Evolutionary conservation across 345 rosid species (phyloP), one percentile per base, ranked within the genome.

Genomic region (Corchorus olitorius): DNA sequence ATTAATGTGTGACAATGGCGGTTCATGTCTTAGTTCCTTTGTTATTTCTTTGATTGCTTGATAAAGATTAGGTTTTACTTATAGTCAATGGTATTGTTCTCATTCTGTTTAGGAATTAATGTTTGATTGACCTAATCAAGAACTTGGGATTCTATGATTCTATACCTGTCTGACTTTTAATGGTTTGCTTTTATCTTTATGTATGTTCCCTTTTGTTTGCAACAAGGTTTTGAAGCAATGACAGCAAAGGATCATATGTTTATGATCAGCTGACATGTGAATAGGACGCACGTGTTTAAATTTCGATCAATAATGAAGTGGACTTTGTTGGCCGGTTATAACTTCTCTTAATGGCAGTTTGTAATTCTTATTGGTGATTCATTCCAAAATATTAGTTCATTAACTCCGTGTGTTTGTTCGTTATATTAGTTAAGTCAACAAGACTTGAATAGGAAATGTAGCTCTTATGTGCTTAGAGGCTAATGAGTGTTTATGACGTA

Each of bases 41-140:
- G 27, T 66, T 39, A 22, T 41, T 52, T 37, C 60, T 62, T 33
- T 14, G 33, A 27, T 49, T 63, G 16, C 17, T 50, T 48, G 35
- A 34, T 2, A 45, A 12, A 19, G 62, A 16, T 70, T 4, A 10
- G 37, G 43, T 50, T 33, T 50, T 50, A 2, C 27, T 50, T 69
- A 20, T 55, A 15, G 4, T 50, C 45, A 33, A 4, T 33, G 45
- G 19, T 49, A 33, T 20, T 49, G 20, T 49, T 68, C 58, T 15
- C 39, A 27, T 22, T 49, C 14, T 49, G 58, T 15, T 15, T n/a
- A 45, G 59, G 43, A 16, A 5, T 50, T 33, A 2, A 27, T 69
- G 45, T 50, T 50, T 69, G 73, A 69, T 69, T 50, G 59, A 69
- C 27, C 73, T 50, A 48, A 69, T 69, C 17, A 50, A 27, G 59